phyloP scores from a whole-genome alignment of 768 basidiomycete genomes.

The Naematelia aurantialba region DNA sequence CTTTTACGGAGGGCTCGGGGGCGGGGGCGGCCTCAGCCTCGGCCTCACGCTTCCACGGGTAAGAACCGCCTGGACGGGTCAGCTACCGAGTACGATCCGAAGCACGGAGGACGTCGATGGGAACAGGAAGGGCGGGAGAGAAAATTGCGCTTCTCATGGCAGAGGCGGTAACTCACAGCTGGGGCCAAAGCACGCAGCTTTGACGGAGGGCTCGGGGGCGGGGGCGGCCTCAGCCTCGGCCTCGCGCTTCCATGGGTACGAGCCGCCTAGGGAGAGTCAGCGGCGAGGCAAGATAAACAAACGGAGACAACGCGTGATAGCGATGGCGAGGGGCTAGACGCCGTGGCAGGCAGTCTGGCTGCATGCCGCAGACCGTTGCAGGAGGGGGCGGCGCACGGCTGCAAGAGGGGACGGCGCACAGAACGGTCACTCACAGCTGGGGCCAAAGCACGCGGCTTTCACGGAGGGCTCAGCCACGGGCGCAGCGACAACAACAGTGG shows the following conservation, averaged over 20 bases:
- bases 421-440: not conserved
- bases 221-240: conserved; percentile 15
- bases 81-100: no score
- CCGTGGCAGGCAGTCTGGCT: no score
- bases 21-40: conserved; percentile 13
- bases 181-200: conserved; percentile 21
- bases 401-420: no score
- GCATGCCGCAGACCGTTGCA: no score
- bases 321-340: no score
- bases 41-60: conserved; percentile 34
- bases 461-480: conserved; percentile 26
- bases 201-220: conserved; percentile 11
- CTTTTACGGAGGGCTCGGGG: conserved; percentile 12
- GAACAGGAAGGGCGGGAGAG: not conserved
- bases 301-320: no score
- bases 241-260: conserved; percentile 29
- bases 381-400: no score
- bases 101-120: no score
- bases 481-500: conserved; percentile 38
- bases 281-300: conserved; percentile 1
- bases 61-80: conserved; percentile 15
- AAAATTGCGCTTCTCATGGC: not conserved
- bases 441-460: conserved; percentile 8
- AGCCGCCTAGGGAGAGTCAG: conserved; percentile 2
- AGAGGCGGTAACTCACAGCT: conserved; percentile 23